Evolutionary conservation across 371 early-diverging fungal genomes (phyloP).

Genomic region (Mucor saturninus): DNA sequence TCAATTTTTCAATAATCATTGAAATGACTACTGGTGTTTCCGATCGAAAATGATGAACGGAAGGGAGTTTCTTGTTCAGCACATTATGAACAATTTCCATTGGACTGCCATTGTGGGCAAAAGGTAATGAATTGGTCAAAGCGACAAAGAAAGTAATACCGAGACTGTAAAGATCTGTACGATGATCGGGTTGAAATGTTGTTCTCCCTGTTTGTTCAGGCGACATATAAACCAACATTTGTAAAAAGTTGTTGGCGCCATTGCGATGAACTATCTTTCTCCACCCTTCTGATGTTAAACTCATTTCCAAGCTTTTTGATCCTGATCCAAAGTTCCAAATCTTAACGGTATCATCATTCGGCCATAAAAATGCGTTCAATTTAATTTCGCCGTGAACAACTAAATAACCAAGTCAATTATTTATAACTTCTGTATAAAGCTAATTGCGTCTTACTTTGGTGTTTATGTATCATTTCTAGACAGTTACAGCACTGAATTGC

Average conservation of each 20-base stretch:
- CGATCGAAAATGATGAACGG: conserved; percentile 46
- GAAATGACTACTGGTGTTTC: conserved; percentile 57
- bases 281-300: conserved; percentile 53
- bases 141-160: conserved; percentile 59
- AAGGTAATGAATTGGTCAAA: conserved; percentile 55
- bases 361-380: conserved; percentile 49
- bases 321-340: conserved; percentile 55
- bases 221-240: conserved; percentile 52
- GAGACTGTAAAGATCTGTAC: conserved; percentile 65
- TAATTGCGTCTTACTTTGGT: conserved; percentile 39
- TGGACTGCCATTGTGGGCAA: conserved; percentile 50
- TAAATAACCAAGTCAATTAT: conserved; percentile 2
- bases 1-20: conserved; percentile 60
- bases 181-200: conserved; percentile 62
- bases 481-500: conserved; percentile 56
- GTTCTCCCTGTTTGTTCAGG: conserved; percentile 68
- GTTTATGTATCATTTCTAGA: conserved; percentile 47
- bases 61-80: conserved; percentile 53
- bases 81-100: conserved; percentile 65
- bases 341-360: conserved; percentile 31
- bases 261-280: conserved; percentile 45
- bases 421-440: too few species aligned
- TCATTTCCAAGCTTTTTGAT: conserved; percentile 44
- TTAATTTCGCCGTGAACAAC: conserved; percentile 56
- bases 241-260: conserved; percentile 38